Percentiles rank a stretch among this genome's conserved stretches.
phyloP scores from a whole-genome alignment of 768 basidiomycete genomes.

The Galerina sulciceps region DNA sequence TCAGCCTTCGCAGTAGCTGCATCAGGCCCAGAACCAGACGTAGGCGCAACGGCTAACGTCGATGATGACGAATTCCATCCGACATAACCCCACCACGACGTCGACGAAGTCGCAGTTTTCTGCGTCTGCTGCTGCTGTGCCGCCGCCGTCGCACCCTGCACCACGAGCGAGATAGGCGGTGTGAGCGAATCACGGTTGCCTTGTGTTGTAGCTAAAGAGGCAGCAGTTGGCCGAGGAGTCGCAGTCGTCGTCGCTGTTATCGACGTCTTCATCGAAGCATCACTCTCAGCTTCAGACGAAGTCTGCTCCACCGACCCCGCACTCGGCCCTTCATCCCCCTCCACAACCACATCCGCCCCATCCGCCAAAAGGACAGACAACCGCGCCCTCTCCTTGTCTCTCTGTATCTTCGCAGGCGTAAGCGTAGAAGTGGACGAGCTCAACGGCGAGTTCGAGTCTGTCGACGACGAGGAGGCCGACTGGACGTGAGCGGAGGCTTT shows the following conservation, averaged over 20 bases:
- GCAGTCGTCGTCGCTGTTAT: background rate
- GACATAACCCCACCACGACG: constrained; percentile 26
- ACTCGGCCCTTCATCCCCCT: background rate
- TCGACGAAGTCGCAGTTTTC: background rate
- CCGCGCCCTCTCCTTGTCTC: background rate
- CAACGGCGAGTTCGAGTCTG: too few relatives aligned
- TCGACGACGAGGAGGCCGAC: too few relatives aligned
- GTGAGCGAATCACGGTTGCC: too few relatives aligned
- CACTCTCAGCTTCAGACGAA: background rate
- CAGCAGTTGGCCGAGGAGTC: background rate
- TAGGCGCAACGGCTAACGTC: background rate
- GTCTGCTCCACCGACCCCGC: background rate
- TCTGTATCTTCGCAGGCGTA: background rate
- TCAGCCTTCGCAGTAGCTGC: background rate
- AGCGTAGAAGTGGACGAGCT: background rate
- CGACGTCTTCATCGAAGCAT: background rate
- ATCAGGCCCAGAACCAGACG: background rate
- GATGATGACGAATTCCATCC: constrained; percentile 13
- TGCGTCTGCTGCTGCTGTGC: too few relatives aligned
- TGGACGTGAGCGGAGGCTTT: too few relatives aligned
- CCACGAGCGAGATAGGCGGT: too few relatives aligned
- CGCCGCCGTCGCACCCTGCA: too few relatives aligned
- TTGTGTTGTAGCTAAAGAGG: too few relatives aligned
- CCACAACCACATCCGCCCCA: too few relatives aligned
- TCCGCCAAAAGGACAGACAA: too few relatives aligned